Percentiles rank a stretch among this genome's conserved stretches.
Conservation (phyloP, 164 flowering plant species). For the Vitis rotundifolia region DNA sequence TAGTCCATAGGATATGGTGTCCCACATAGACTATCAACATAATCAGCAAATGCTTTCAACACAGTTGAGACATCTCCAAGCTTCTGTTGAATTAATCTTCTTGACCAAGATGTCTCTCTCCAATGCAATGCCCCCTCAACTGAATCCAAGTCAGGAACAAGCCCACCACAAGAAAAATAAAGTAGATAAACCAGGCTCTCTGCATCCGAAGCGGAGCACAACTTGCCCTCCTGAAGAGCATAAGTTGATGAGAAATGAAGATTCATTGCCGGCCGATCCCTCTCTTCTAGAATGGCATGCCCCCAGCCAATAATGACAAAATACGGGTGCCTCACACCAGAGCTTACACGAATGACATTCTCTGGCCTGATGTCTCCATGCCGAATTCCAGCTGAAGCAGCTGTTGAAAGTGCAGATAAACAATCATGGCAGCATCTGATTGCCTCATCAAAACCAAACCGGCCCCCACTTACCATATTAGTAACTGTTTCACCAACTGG, state of each 20-base stretch:
- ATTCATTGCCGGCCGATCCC: constrained; percentile 88
- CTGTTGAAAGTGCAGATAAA: constrained; percentile 66
- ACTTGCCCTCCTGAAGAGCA: constrained; percentile 89
- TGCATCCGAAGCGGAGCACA: constrained; percentile 93
- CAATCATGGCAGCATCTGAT: constrained; percentile 82
- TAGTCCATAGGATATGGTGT: constrained; percentile 90
- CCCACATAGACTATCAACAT: constrained; percentile 90
- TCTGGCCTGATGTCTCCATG: constrained; percentile 90
- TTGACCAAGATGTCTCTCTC: constrained; percentile 86
- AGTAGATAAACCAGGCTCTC: constrained; percentile 87
- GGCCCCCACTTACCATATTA: constrained; percentile 47
- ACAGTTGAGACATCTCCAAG: constrained; percentile 85
- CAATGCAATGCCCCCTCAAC: constrained; percentile 88
- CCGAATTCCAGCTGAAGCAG: constrained; percentile 62
- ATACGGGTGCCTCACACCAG: constrained; percentile 42
- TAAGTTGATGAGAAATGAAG: constrained; percentile 78
- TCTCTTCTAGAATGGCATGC: constrained; percentile 84
- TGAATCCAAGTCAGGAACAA: constrained; percentile 67
- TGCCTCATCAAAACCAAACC: constrained; percentile 63
- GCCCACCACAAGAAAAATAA: constrained; percentile 64
- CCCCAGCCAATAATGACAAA: constrained; percentile 92
- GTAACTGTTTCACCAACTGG: constrained; percentile 77
- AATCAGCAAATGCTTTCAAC: constrained; percentile 94
- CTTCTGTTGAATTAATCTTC: constrained; percentile 75
- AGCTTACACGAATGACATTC: constrained; percentile 59